Percentiles rank a stretch among this genome's conserved stretches.
These are phyloP conservation scores for Nowakowskiella sp. DNA, from an alignment of 192 early-diverging fungal species.

Conservation along the genomic window DNA sequence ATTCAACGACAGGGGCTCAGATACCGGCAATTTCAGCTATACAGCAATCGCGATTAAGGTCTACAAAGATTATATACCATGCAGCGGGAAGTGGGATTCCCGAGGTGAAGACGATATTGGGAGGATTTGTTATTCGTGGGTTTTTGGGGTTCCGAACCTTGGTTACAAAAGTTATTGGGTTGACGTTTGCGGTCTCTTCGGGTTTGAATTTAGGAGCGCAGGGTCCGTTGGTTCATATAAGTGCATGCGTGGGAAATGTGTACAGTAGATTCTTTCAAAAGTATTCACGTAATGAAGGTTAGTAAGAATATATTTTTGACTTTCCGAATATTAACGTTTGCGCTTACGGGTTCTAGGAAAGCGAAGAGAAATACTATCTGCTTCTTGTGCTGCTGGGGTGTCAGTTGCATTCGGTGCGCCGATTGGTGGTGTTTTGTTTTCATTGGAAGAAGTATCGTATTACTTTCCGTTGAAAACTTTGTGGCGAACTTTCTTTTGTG, in stretches of 20 bases:
- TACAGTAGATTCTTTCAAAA: slow-evolving; percentile 67
- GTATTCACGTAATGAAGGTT: slow-evolving; percentile 75
- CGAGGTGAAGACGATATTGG: slow-evolving; percentile 93
- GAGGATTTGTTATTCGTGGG: slow-evolving; percentile 90
- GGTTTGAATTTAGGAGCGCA: slow-evolving; percentile 53
- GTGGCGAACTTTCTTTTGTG: slow-evolving; percentile 96
- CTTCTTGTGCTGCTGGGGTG: slow-evolving; percentile 89
- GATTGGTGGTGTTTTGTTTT: slow-evolving; percentile 78
- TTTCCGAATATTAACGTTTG: neutral
- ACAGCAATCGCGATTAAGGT: neutral
- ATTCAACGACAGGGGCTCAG: neutral
- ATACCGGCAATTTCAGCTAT: neutral
- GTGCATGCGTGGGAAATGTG: slow-evolving; percentile 88
- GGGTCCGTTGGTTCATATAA: slow-evolving; percentile 92
- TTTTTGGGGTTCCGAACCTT: slow-evolving; percentile 88
- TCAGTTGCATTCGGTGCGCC: slow-evolving; percentile 96
- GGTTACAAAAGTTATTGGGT: slow-evolving; percentile 81
- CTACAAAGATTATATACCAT: slow-evolving; percentile 20
- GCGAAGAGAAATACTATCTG: slow-evolving; percentile 30
- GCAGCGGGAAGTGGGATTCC: slow-evolving; percentile 73
- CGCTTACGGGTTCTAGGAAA: slow-evolving; percentile 19
- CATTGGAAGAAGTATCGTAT: slow-evolving; percentile 85
- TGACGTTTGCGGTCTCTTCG: slow-evolving; percentile 40
- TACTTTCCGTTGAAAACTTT: slow-evolving; percentile 92
- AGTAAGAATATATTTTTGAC: slow-evolving; percentile 7